Base-by-base conservation (phyloP, 495 filamentous ascomycete genomes). In the Staphylotrichum longicolle region DNA sequence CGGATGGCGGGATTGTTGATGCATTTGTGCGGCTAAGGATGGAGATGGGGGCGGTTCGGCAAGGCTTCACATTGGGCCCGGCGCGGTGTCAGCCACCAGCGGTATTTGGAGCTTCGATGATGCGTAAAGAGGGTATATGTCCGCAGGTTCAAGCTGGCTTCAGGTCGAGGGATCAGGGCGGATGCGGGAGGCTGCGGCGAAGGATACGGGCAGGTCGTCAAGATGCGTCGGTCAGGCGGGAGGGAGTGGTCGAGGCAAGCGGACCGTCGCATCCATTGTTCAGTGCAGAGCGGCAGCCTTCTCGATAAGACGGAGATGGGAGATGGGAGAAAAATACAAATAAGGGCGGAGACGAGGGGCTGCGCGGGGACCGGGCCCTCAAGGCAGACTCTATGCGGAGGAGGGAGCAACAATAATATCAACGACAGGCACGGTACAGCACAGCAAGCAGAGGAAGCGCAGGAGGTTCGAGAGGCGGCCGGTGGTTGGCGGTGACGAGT, bases 1-100 rank as follows among this genome's bases (percentile, higher is more conserved):
- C 63, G 88, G 83, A 54, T 86, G 84, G 68, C 91, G 85, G 64
- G 89, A 86, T 76, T 89, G 86, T 77, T 93, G 91, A 84, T 94
- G 90, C 91, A 95, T 95, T 52, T 58, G 68, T 57, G 63, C 47
- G 52, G 65, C 42, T 61, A 55, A 51, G 59, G 46, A 57, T 53
- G 63, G 52, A 33, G 32, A 34, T 30, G 41, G 60, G 6, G 49
- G 49, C 33, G 39, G 41, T 46, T 37, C 57, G 55, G 27, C 32
- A 33, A 55, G n/a, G 30, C 20, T 58, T 66, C 48, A 71, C 68
- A 71, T 69, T 34, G 62, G 68, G 62, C 50, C 54, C 59, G 12
- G 49, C 47, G 47, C 34, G 48, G 59, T 30, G 57, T n/a, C 33
- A 39, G 41, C 35, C 35, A 60, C 49, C 32, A 33, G 12, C 49